Percentiles rank a stretch among this genome's conserved stretches.
phyloP scores from a whole-genome alignment of 2,329 filamentous ascomycete species.

The Paraphaeosphaeria sporulosa region DNA sequence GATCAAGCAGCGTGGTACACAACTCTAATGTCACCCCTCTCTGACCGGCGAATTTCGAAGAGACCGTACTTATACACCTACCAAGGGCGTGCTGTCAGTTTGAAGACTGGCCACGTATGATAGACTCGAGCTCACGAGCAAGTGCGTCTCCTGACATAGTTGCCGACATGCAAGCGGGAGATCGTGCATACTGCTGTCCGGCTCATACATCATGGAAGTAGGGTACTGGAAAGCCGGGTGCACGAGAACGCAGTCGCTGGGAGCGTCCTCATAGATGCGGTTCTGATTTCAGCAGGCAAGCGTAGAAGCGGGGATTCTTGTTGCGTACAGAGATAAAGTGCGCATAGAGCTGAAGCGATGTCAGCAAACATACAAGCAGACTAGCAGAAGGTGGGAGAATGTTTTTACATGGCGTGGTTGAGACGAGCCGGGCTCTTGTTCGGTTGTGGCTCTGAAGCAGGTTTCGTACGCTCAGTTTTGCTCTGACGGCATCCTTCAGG shows the following conservation, averaged over 20 bases:
- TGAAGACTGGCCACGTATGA: no score
- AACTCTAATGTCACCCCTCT: no score
- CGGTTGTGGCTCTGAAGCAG: no score
- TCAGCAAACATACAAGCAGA: no score
- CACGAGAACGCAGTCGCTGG: not conserved
- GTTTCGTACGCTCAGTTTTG: no score
- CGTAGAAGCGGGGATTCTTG: not conserved
- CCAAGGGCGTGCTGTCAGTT: no score
- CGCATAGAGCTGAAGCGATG: not conserved
- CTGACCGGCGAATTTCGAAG: not conserved
- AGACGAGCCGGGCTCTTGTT: no score
- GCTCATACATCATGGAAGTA: not conserved
- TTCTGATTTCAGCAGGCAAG: not conserved
- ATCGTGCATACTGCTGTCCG: not conserved
- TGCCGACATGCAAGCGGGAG: not conserved
- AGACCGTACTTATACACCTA: not conserved
- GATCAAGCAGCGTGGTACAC: not conserved
- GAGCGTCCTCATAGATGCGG: not conserved
- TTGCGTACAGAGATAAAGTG: no score
- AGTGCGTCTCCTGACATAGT: conserved; percentile 11
- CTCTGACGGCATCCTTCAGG: no score
- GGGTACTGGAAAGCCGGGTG: not conserved
- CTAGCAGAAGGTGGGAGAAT: no score
- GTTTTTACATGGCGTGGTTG: no score
- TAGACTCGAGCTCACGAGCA: not conserved